These are phyloP conservation scores for Mucuna pruriens DNA, from an alignment of 306 rosid species.

Conservation along the genomic window DNA sequence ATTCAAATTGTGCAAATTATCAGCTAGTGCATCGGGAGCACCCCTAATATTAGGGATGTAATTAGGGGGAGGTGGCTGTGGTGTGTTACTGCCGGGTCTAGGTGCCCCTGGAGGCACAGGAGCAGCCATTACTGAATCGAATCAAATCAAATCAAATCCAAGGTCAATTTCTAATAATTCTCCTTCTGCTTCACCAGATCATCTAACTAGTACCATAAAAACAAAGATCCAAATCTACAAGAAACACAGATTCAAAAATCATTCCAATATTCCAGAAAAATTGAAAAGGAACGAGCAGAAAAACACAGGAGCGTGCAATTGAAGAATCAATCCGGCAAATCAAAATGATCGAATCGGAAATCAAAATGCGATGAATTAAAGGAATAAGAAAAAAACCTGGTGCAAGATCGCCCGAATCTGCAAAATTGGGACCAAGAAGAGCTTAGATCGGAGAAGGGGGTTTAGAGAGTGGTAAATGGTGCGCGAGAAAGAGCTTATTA, in stretches of 20 bases:
- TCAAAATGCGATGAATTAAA: neutral
- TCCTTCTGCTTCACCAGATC: conserved; percentile 1
- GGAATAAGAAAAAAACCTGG: conserved; percentile 31
- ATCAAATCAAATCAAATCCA: conserved; percentile 48
- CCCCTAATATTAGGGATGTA: conserved; percentile 64
- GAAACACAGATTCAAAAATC: conserved; percentile 15
- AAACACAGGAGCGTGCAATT: neutral
- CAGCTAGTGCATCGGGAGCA: conserved; percentile 56
- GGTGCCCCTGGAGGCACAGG: conserved; percentile 98
- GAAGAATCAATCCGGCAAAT: conserved; percentile 2
- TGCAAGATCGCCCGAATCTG: conserved; percentile 41
- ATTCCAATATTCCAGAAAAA: neutral
- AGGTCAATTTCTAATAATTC: conserved; percentile 24
- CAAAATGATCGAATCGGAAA: conserved; percentile 18
- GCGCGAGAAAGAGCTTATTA: neutral
- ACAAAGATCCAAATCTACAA: conserved; percentile 46
- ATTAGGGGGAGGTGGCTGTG: conserved; percentile 68
- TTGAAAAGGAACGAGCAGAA: neutral
- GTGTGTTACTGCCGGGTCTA: conserved; percentile 65
- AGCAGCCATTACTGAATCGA: conserved; percentile 76
- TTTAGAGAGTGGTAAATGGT: conserved; percentile 41
- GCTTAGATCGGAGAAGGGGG: conserved; percentile 53
- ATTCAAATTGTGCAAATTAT: conserved; percentile 74
- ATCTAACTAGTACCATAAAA: neutral
- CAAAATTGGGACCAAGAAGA: conserved; percentile 13